Conservation (phyloP, 306 rosid species). For the Castanea mollissima region DNA sequence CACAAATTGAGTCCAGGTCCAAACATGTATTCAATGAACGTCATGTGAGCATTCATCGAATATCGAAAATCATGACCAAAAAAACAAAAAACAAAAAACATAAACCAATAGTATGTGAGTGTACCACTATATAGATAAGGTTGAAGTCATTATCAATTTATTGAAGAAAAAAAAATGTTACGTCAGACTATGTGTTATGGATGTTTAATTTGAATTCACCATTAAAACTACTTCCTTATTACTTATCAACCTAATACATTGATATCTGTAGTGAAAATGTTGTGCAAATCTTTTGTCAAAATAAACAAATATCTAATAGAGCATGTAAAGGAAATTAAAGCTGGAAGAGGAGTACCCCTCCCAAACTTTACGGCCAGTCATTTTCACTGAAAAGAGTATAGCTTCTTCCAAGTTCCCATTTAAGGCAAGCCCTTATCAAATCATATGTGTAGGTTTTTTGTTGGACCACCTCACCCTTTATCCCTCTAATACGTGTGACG, state of each 20-base stretch:
- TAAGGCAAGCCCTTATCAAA: background rate
- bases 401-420: slow-evolving; percentile 18
- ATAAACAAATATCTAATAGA: background rate
- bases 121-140: slow-evolving; percentile 1
- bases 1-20: background rate
- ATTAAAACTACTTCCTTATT: too few species aligned
- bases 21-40: background rate
- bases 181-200: too few species aligned
- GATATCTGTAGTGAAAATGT: too few species aligned
- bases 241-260: too few species aligned
- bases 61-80: background rate
- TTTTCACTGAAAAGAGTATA: slow-evolving; percentile 23
- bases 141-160: background rate
- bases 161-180: too few species aligned
- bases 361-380: background rate
- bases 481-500: background rate
- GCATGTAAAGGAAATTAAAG: background rate
- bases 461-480: background rate
- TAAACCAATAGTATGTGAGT: background rate
- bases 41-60: background rate
- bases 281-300: too few species aligned
- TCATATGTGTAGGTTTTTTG: background rate
- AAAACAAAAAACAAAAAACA: too few species aligned
- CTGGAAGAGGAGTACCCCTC: background rate
- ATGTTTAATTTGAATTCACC: too few species aligned